These are phyloP conservation scores for Terfezia claveryi DNA, from an alignment of 495 filamentous ascomycete species.

Conservation along the genomic window DNA sequence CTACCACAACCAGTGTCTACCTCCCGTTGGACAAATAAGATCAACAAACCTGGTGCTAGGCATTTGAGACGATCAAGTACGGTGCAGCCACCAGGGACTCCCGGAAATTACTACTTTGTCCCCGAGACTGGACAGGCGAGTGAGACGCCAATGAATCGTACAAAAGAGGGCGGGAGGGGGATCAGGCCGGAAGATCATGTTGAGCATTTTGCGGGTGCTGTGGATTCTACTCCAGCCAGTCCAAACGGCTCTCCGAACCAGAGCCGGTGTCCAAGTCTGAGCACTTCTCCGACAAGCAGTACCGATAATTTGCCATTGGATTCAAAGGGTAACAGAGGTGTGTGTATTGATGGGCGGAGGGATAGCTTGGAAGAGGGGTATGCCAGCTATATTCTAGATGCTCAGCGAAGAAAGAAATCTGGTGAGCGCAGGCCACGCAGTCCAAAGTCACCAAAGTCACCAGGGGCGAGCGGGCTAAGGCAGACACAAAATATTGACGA, in stretches of 20 bases:
- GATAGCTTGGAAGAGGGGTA: slow-evolving; percentile 14
- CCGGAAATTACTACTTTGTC: slow-evolving; percentile 5
- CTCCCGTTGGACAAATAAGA: slow-evolving; percentile 16
- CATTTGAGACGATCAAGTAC: slow-evolving; percentile 13
- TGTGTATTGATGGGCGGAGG: slow-evolving; percentile 4
- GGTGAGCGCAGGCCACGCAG: too few relatives aligned
- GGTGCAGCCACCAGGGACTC: slow-evolving; percentile 6
- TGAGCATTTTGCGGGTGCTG: slow-evolving; percentile 18
- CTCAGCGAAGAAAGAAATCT: too few relatives aligned
- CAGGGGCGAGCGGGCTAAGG: too few relatives aligned
- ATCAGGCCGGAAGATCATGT: slow-evolving; percentile 17
- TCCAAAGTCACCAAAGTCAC: too few relatives aligned
- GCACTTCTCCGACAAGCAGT: slow-evolving; percentile 7
- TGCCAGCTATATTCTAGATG: slow-evolving; percentile 4
- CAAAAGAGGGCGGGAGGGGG: background rate
- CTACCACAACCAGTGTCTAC: slow-evolving; percentile 17
- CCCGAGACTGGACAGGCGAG: slow-evolving; percentile 10
- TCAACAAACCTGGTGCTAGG: slow-evolving; percentile 4
- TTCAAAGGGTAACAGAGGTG: slow-evolving; percentile 6
- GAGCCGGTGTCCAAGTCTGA: background rate
- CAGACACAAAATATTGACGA: too few relatives aligned
- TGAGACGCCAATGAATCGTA: slow-evolving; percentile 8
- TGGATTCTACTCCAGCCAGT: slow-evolving; percentile 17
- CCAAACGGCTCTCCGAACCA: slow-evolving; percentile 1
- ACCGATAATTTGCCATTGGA: background rate